A percentile compares a stretch with the other conserved stretches of the same genome.
Evolutionary conservation across 805 yeast species (phyloP).

Genomic region (Naumovozyma baii): DNA sequence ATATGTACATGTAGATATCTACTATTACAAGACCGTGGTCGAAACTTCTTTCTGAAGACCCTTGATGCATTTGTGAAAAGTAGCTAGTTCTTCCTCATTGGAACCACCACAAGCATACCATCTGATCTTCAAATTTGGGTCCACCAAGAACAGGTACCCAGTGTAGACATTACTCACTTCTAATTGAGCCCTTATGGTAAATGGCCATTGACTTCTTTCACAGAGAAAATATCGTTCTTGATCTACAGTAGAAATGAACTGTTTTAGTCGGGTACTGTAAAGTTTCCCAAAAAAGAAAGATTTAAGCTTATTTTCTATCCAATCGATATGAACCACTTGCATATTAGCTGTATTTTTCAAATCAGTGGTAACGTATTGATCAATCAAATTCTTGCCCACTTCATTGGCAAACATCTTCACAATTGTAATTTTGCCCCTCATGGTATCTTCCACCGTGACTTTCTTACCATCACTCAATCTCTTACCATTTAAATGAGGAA

Average conservation of each 20-base stretch:
- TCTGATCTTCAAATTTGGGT: slow-evolving; percentile 61
- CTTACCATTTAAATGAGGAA: slow-evolving; percentile 67
- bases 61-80: slow-evolving; percentile 26
- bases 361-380: slow-evolving; percentile 45
- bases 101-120: slow-evolving; percentile 83
- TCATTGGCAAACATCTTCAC: slow-evolving; percentile 28
- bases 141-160: slow-evolving; percentile 77
- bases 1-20: no score
- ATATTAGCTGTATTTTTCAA: slow-evolving; percentile 22
- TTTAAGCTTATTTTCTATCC: slow-evolving; percentile 67
- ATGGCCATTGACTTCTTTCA: slow-evolving; percentile 49
- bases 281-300: slow-evolving; percentile 45
- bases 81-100: slow-evolving; percentile 51
- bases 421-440: slow-evolving; percentile 25
- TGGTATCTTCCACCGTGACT: slow-evolving; percentile 20
- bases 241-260: slow-evolving; percentile 33
- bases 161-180: slow-evolving; percentile 66
- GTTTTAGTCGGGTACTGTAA: slow-evolving; percentile 30
- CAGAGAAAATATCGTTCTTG: slow-evolving; percentile 54
- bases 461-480: slow-evolving; percentile 31
- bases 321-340: slow-evolving; percentile 67
- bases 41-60: slow-evolving; percentile 5
- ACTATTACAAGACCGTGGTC: no score
- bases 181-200: slow-evolving; percentile 47
- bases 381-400: slow-evolving; percentile 60